These are phyloP conservation scores for Acrodontium crateriforme DNA, from an alignment of 2,329 filamentous ascomycete genomes.

Conservation along the genomic window DNA sequence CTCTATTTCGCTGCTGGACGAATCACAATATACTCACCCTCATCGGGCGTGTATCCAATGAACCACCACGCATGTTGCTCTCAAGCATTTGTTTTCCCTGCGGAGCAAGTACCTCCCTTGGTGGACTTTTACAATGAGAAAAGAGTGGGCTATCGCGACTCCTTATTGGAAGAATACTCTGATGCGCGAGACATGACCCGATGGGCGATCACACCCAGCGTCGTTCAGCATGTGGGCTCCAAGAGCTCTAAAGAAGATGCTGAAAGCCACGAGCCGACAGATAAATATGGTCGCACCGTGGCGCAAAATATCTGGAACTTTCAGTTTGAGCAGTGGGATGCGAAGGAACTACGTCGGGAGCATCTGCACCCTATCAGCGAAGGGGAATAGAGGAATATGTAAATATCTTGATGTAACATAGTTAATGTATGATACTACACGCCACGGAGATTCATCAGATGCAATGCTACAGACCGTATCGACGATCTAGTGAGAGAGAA, in stretches of 20 bases:
- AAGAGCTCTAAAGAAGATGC: constrained; percentile 23
- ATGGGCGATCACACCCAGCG: constrained; percentile 29
- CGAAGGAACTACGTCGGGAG: constrained; percentile 16
- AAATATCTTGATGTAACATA: too few relatives aligned
- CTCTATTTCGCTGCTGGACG: constrained; percentile 30
- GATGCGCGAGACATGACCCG: constrained; percentile 24
- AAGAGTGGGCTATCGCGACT: constrained; percentile 25
- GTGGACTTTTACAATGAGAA: constrained; percentile 19
- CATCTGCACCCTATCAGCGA: too few relatives aligned
- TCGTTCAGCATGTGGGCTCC: constrained; percentile 32
- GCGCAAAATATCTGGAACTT: constrained; percentile 28
- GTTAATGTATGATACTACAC: too few relatives aligned
- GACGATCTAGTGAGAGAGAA: too few relatives aligned
- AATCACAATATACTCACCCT: constrained; percentile 24
- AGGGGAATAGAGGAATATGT: too few relatives aligned
- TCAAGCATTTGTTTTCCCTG: constrained; percentile 32
- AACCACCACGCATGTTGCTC: constrained; percentile 30
- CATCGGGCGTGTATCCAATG: constrained; percentile 27
- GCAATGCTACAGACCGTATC: too few relatives aligned
- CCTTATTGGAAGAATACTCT: constrained; percentile 29
- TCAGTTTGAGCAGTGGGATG: constrained; percentile 23
- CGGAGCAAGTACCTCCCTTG: constrained; percentile 14
- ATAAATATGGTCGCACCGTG: constrained; percentile 19
- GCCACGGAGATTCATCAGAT: too few relatives aligned
- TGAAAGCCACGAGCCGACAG: constrained; percentile 3